phyloP scores from a whole-genome alignment of 1,139 yeast genomes.

The Blastobotrys capitulatus region DNA sequence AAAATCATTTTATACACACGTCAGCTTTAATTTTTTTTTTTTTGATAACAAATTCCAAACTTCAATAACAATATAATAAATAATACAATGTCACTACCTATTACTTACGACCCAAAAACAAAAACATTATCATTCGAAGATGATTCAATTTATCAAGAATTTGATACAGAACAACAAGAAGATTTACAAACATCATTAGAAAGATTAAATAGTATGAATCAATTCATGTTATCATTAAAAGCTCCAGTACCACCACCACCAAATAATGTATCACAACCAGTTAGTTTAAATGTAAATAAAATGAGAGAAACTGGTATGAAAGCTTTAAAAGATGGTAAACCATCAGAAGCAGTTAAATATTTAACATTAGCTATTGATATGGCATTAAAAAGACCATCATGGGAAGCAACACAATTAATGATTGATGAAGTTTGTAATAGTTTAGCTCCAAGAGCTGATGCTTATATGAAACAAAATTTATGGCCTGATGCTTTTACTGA shows the following conservation, averaged over 20 bases:
- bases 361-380: constrained; percentile 75
- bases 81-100: constrained; percentile 19
- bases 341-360: constrained; percentile 66
- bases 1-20: too few species aligned
- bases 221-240: constrained; percentile 54
- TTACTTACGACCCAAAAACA: constrained; percentile 30
- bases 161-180: constrained; percentile 22
- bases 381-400: constrained; percentile 74
- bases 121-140: constrained; percentile 29
- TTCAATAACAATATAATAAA: neutral
- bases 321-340: constrained; percentile 56
- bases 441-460: constrained; percentile 78
- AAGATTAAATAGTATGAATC: constrained; percentile 59
- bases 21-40: neutral
- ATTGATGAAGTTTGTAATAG: constrained; percentile 70
- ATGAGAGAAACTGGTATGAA: constrained; percentile 68
- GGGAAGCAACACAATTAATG: constrained; percentile 78
- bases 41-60: too few species aligned
- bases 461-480: constrained; percentile 58
- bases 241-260: constrained; percentile 64
- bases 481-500: constrained; percentile 76
- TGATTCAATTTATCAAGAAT: constrained; percentile 21
- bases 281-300: constrained; percentile 60
- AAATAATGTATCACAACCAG: constrained; percentile 42
- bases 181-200: constrained; percentile 46